Conservation (phyloP, 257 asterid genomes). For the Przewalskia tangutica region DNA sequence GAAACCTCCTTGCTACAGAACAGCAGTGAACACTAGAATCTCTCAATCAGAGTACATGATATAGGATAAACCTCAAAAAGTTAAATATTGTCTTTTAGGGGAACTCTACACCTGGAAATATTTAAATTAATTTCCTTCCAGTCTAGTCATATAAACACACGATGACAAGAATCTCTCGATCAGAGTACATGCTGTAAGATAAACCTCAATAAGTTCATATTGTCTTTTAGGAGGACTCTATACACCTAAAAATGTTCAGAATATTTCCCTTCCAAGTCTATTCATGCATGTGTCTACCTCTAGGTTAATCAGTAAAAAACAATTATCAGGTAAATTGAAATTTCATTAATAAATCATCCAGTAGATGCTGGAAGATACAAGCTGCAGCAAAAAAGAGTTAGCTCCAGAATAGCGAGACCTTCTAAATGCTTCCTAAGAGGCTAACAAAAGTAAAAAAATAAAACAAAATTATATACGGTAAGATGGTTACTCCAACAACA, state of each 20-base stretch:
- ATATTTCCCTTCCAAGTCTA: not conserved
- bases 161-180: not conserved
- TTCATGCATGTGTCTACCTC: not conserved
- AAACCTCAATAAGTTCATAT: not conserved
- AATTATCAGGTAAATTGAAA: not conserved
- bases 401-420: not conserved
- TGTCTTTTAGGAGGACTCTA: not conserved
- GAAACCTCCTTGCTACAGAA: not conserved
- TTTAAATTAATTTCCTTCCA: not conserved
- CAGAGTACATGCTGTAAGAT: not conserved
- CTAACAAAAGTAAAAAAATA: not conserved
- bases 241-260: not conserved
- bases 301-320: not conserved
- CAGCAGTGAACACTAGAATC: not conserved
- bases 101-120: not conserved
- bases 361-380: not conserved
- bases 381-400: not conserved
- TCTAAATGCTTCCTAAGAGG: not conserved
- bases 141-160: not conserved
- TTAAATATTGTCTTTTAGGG: not conserved
- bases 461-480: not conserved
- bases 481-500: not conserved
- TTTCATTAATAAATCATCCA: not conserved
- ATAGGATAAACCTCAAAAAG: not conserved
- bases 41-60: not conserved